A percentile compares a stretch with the other conserved stretches of the same genome.
These are phyloP conservation scores for Wickerhamiella hasegawae DNA, from an alignment of 805 yeast genomes.

Conservation along the genomic window DNA sequence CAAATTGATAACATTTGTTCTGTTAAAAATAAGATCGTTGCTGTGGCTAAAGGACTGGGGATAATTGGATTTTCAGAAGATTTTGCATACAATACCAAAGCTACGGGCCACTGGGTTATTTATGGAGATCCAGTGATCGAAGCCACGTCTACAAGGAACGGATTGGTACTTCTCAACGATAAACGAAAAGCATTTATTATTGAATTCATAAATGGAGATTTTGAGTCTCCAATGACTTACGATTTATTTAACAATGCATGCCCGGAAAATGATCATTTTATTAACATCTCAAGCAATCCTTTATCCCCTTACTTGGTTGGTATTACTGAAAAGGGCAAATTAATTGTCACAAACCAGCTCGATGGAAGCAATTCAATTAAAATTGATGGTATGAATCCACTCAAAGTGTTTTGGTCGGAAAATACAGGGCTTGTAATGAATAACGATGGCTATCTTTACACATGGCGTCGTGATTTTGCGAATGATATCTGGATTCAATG, in stretches of 20 bases:
- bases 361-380: neutral
- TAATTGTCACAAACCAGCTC: neutral
- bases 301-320: neutral
- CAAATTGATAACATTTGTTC: neutral
- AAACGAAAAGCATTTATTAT: neutral
- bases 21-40: neutral
- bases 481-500: neutral
- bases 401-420: neutral
- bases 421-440: neutral
- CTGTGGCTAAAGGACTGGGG: neutral
- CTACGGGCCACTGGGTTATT: constrained; percentile 1
- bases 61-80: neutral
- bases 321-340: neutral
- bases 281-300: neutral
- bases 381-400: neutral
- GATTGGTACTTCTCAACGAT: neutral
- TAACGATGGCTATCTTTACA: neutral
- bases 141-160: neutral
- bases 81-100: neutral
- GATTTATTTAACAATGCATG: neutral
- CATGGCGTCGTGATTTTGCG: neutral
- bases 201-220: neutral
- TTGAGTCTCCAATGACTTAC: neutral
- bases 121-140: neutral
- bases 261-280: neutral